Base-by-base conservation (phyloP, 345 rosid genomes). In the Ceriops zippeliana region DNA sequence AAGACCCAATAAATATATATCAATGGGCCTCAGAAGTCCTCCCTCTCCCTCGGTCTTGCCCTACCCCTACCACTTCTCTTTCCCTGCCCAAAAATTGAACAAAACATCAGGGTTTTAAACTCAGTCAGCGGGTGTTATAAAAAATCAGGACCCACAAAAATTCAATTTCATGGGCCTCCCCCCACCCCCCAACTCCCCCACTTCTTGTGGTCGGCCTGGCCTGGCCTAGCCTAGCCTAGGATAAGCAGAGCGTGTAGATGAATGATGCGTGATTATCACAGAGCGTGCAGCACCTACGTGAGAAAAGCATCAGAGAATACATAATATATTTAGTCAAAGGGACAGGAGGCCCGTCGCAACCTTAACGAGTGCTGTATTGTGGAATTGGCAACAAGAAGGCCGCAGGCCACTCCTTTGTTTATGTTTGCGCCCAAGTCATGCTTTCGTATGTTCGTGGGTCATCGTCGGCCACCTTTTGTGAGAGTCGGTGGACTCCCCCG, bases 401-500 rank as follows among this genome's bases (percentile, higher is more conserved):
- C 22, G 54, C 42, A 27, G 68, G 21, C 34, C 37, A 24, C 7
- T 52, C 56, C 21, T 38, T 62, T n/a, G 37, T 10, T 10, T 22
- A 56, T n/a, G 46, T 31, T n/a, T 19, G 49, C 42, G 52, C 64
- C 64, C 38, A 24, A 28, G 61, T 72, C 63, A 51, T 59, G 65
- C 19, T 35, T 63, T 28, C 52, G 1, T 16, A 19, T 42, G 19
- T 13, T 34, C 42, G 57, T 19, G 42, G 28, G 69, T 31, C 66
- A 31, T n/a, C 27, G 42, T 64, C 75, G 61, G 72, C 63, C 62
- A 37, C 37, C 64, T 58, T 62, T 26, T 24, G 21, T 68, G 52
- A 24, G 5, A 49, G 75, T 78, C 10, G 73, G 67, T 60, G 47
- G 57, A 65, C 54, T 71, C 63, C 32, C 73, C 66, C 74, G 1